phyloP scores from a whole-genome alignment of 768 basidiomycete species.

The Clathrus columnatus region DNA sequence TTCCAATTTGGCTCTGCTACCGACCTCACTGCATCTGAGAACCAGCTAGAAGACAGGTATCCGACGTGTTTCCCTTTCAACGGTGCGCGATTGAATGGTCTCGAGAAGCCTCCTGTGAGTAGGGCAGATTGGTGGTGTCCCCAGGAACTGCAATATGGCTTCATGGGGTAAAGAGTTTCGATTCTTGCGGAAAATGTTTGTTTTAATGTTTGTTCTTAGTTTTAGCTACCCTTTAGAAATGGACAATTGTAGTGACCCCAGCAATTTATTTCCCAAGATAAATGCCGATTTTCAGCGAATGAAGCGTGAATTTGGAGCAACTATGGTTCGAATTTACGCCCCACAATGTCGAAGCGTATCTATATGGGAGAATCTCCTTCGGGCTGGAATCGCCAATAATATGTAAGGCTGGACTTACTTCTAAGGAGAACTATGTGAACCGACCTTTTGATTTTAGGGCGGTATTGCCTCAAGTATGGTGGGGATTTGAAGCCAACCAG shows the following conservation, averaged over 20 bases:
- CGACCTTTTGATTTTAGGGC: slow-evolving; percentile 4
- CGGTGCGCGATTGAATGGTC: background rate
- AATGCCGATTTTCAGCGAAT: slow-evolving; percentile 10
- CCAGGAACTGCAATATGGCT: slow-evolving; percentile 4
- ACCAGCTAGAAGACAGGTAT: background rate
- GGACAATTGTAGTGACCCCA: slow-evolving; percentile 9
- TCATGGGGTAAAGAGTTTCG: slow-evolving; percentile 3
- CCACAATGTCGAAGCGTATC: slow-evolving; percentile 12
- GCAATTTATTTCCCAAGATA: slow-evolving; percentile 12
- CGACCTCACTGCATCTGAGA: background rate
- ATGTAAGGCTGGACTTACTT: slow-evolving; percentile 6
- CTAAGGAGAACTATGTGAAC: background rate
- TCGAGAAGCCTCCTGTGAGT: background rate
- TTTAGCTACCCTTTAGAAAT: slow-evolving; percentile 12
- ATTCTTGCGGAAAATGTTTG: background rate
- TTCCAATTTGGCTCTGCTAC: background rate
- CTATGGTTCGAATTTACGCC: slow-evolving; percentile 15
- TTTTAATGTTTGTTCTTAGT: background rate
- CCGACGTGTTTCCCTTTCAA: slow-evolving; percentile 8
- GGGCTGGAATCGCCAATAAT: slow-evolving; percentile 10
- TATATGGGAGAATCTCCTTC: slow-evolving; percentile 13
- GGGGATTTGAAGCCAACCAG: slow-evolving; percentile 10
- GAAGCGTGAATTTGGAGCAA: slow-evolving; percentile 16
- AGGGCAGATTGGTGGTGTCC: slow-evolving; percentile 9
- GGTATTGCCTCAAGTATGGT: slow-evolving; percentile 11